Base-by-base conservation (phyloP, 345 rosid genomes). In the Toxicodendron radicans region DNA sequence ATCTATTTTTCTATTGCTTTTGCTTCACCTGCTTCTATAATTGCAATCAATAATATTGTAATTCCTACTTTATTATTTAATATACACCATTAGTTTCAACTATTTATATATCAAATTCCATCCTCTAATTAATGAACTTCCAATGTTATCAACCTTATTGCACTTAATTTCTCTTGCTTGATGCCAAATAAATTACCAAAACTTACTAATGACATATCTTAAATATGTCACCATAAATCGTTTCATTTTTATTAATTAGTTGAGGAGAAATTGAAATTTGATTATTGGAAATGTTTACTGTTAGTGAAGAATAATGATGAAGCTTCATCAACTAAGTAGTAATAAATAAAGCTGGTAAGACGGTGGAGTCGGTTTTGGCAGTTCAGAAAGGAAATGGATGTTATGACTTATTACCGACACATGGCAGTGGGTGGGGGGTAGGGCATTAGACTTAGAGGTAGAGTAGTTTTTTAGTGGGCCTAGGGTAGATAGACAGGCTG, bases 401-500 rank as follows among this genome's bases (percentile, higher is more conserved):
- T 79, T 64, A 58, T 68, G 76, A 84, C 76, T 79, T 64, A 58
- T 68, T 75, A 84, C 76, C 1, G 76, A 46, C 87, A 85, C 84
- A 85, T 83, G 90, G 61, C 73, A 7, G 76, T 79, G 4, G 27
- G 5, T 65, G 18, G 45, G 66, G 3, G 18, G 74, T 38, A 70
- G 83, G 86, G 79, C 74, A 87, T 81, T 80, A 68, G 62, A 27
- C 66, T 20, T 33, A 27, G 48, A 38, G 5, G 38, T 35, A 1
- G 38, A 35, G 38, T 35, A 35, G 6, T 60, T 27, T 52, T 11
- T 0, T 23, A 58, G 75, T 35, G 79, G 83, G 76, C 75, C 73
- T 10, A 18, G n/a, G n/a, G n/a, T 27, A 27, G 20, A 4, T 58
- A 71, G 80, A 76, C 90, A 90, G 85, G 72, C 90, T 86, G 90